Evolutionary conservation across 345 rosid species (phyloP).

Genomic region (Laguncularia racemosa): DNA sequence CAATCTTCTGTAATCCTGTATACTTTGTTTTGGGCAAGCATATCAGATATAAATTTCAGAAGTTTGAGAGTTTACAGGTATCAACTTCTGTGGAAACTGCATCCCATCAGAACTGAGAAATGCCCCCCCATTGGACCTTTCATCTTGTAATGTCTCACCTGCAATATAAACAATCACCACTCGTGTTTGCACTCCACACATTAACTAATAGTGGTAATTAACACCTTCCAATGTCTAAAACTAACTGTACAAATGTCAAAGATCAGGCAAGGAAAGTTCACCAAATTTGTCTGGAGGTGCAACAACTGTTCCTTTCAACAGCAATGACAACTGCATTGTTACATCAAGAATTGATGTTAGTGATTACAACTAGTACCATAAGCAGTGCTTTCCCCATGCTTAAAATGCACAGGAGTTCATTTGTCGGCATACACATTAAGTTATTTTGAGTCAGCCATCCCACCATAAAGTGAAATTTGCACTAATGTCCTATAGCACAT

Average conservation of each 20-base stretch:
- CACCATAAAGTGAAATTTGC: not conserved
- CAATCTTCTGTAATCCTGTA: no score
- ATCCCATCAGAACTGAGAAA: slow-evolving; percentile 75
- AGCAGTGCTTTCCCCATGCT: not conserved
- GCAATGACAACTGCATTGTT: slow-evolving; percentile 56
- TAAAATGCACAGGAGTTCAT: no score
- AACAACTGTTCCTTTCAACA: slow-evolving; percentile 90
- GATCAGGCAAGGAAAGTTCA: slow-evolving; percentile 20
- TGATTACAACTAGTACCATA: not conserved
- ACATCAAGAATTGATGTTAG: slow-evolving; percentile 21
- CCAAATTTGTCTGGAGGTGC: slow-evolving; percentile 99
- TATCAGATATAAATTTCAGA: slow-evolving; percentile 4
- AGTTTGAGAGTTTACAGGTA: slow-evolving; percentile 54
- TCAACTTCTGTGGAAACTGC: slow-evolving; percentile 79
- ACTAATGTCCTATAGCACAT: no score
- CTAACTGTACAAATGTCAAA: no score
- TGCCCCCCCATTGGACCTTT: slow-evolving; percentile 75
- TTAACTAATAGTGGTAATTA: slow-evolving; percentile 8
- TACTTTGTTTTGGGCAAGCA: no score
- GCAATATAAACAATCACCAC: slow-evolving; percentile 13
- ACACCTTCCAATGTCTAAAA: not conserved
- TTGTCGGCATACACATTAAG: no score
- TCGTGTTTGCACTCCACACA: not conserved
- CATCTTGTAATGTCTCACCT: slow-evolving; percentile 91
- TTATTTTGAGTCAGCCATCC: not conserved